These are phyloP conservation scores for Hippophae tibetana DNA, from an alignment of 306 rosid species.

Conservation along the genomic window DNA sequence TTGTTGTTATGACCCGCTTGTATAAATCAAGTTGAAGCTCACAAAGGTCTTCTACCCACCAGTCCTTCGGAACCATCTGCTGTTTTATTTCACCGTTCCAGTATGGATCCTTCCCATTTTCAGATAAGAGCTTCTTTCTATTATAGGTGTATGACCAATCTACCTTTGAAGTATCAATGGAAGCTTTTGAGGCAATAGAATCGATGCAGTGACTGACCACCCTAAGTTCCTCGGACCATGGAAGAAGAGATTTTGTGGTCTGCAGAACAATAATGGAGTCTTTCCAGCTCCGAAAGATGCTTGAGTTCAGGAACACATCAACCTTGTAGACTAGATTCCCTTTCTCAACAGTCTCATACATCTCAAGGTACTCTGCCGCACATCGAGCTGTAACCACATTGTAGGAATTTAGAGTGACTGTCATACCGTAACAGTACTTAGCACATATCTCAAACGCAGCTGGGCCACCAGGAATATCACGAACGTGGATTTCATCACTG, in stretches of 20 bases:
- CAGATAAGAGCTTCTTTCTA: slow-evolving; percentile 67
- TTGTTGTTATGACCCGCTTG: slow-evolving; percentile 50
- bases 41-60: slow-evolving; percentile 98
- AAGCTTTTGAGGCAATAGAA: slow-evolving; percentile 83
- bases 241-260: slow-evolving; percentile 69
- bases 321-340: slow-evolving; percentile 91
- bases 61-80: slow-evolving; percentile 71
- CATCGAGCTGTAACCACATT: slow-evolving; percentile 87
- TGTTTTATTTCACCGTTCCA: slow-evolving; percentile 68
- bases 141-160: slow-evolving; percentile 95
- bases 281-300: slow-evolving; percentile 92
- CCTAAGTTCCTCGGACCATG: slow-evolving; percentile 90
- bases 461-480: slow-evolving; percentile 90
- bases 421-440: slow-evolving; percentile 90
- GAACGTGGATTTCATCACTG: slow-evolving; percentile 51
- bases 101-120: slow-evolving; percentile 54
- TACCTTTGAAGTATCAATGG: slow-evolving; percentile 72
- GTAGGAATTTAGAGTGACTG: slow-evolving; percentile 85
- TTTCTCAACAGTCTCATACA: slow-evolving; percentile 80
- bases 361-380: slow-evolving; percentile 87
- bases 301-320: slow-evolving; percentile 86
- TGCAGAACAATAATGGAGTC: slow-evolving; percentile 90
- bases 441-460: slow-evolving; percentile 91
- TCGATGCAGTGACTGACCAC: slow-evolving; percentile 73
- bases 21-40: slow-evolving; percentile 81